Evolutionary conservation across 2,329 filamentous ascomycete species (phyloP).

Genomic region (Penicillium digitatum): DNA sequence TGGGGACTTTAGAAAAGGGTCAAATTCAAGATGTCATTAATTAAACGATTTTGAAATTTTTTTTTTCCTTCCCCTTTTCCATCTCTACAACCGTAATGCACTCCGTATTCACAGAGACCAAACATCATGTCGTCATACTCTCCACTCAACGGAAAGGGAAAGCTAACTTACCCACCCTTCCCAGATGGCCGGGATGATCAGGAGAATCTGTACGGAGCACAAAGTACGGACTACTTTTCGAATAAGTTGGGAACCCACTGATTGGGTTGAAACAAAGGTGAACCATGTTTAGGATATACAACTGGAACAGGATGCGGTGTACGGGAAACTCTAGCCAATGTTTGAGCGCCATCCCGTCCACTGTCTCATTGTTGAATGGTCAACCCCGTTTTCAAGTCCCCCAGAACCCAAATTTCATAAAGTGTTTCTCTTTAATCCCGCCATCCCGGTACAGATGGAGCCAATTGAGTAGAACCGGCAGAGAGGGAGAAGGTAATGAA

Average conservation of each 20-base stretch:
- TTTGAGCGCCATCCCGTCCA: not conserved
- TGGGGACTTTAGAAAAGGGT: not conserved
- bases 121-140: conserved; percentile 4
- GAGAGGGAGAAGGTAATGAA: conserved; percentile 5
- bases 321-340: not conserved
- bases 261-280: not conserved
- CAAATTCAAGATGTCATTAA: not conserved
- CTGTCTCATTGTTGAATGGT: conserved; percentile 1
- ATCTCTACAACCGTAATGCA: not conserved
- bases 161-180: conserved; percentile 5
- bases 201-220: not conserved
- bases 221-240: no score
- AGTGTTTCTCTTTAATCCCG: not conserved
- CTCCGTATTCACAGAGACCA: not conserved
- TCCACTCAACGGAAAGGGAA: conserved; percentile 1
- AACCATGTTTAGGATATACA: not conserved
- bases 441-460: not conserved
- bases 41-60: not conserved
- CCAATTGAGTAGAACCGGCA: not conserved
- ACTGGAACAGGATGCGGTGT: conserved; percentile 3
- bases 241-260: conserved; percentile 4
- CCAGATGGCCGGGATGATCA: conserved; percentile 7
- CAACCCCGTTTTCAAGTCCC: not conserved
- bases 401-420: conserved; percentile 1
- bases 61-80: not conserved